A percentile compares a stretch with the other conserved stretches of the same genome.
These are phyloP conservation scores for Chaetoscypha palmicola DNA, from an alignment of 2,329 filamentous ascomycete genomes.

Conservation along the genomic window DNA sequence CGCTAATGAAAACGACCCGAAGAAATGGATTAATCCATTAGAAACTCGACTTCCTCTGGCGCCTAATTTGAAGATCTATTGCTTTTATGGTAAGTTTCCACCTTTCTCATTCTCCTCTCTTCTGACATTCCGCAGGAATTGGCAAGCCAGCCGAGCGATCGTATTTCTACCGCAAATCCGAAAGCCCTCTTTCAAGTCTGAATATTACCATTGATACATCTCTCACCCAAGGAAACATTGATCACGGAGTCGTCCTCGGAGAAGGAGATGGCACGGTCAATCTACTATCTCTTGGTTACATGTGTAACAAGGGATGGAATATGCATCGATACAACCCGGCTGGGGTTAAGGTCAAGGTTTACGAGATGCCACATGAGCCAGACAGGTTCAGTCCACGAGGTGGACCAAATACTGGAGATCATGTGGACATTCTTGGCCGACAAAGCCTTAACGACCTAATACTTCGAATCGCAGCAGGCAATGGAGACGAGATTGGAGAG, in stretches of 20 bases:
- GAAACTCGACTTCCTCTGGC: slow-evolving; percentile 82
- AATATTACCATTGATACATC: slow-evolving; percentile 69
- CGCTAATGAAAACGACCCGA: slow-evolving; percentile 65
- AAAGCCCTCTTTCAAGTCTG: slow-evolving; percentile 56
- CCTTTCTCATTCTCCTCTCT: neutral
- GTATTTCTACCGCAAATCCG: slow-evolving; percentile 77
- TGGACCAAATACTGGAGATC: slow-evolving; percentile 69
- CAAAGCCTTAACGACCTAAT: slow-evolving; percentile 88
- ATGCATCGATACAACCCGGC: slow-evolving; percentile 92
- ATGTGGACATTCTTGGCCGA: slow-evolving; percentile 91
- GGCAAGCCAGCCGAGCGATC: slow-evolving; percentile 89
- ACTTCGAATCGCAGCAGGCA: slow-evolving; percentile 76
- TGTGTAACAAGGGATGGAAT: slow-evolving; percentile 93
- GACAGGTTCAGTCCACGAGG: slow-evolving; percentile 82
- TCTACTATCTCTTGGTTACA: slow-evolving; percentile 85
- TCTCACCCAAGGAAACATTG: slow-evolving; percentile 52
- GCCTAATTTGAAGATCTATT: slow-evolving; percentile 88
- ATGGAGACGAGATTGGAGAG: slow-evolving; percentile 71
- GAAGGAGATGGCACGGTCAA: slow-evolving; percentile 96
- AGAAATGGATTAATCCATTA: slow-evolving; percentile 92
- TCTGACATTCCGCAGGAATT: slow-evolving; percentile 40
- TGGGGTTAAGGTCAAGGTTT: slow-evolving; percentile 70
- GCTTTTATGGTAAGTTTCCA: slow-evolving; percentile 67
- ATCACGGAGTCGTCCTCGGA: slow-evolving; percentile 90
- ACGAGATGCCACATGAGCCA: slow-evolving; percentile 95